Evolutionary conservation across 148 eudicot genomes (phyloP).

Genomic region (Nyssa sinensis): DNA sequence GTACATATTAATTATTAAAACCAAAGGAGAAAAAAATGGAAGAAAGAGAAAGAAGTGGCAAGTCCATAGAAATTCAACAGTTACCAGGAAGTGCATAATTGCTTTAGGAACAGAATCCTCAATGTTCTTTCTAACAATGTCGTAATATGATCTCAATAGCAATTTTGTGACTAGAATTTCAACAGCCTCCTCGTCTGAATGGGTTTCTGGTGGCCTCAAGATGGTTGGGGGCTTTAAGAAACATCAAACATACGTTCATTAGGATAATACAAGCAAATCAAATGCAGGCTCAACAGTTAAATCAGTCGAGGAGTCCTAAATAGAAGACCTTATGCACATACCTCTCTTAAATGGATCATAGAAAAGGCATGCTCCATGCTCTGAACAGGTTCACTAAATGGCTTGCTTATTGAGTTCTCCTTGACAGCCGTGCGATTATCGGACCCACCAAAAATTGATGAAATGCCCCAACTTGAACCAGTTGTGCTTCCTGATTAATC

Average conservation of each 20-base stretch:
- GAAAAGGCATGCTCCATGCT: slow-evolving; percentile 60
- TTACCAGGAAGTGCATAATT: slow-evolving; percentile 99
- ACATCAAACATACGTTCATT: background rate
- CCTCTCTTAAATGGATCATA: slow-evolving; percentile 90
- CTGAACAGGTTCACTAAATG: slow-evolving; percentile 61
- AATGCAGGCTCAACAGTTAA: background rate
- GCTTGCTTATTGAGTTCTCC: slow-evolving; percentile 43
- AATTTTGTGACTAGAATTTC: slow-evolving; percentile 83
- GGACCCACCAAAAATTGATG: slow-evolving; percentile 71
- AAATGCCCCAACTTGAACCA: slow-evolving; percentile 76
- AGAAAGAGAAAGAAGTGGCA: background rate
- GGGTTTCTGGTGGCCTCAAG: slow-evolving; percentile 85
- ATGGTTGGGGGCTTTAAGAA: slow-evolving; percentile 76
- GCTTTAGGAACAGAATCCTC: slow-evolving; percentile 96
- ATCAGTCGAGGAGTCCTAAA: background rate
- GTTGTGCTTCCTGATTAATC: slow-evolving; percentile 41
- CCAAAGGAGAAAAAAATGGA: background rate
- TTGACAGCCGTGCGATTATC: slow-evolving; percentile 58
- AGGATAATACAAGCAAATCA: background rate
- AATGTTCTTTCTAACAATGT: slow-evolving; percentile 89
- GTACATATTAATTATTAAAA: background rate
- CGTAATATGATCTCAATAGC: slow-evolving; percentile 88
- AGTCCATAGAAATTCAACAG: background rate
- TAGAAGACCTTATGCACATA: slow-evolving; percentile 18
- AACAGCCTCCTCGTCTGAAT: slow-evolving; percentile 73